These are phyloP conservation scores for Dichotomocladium elegans DNA, from an alignment of 371 early-diverging fungal species.

Conservation along the genomic window DNA sequence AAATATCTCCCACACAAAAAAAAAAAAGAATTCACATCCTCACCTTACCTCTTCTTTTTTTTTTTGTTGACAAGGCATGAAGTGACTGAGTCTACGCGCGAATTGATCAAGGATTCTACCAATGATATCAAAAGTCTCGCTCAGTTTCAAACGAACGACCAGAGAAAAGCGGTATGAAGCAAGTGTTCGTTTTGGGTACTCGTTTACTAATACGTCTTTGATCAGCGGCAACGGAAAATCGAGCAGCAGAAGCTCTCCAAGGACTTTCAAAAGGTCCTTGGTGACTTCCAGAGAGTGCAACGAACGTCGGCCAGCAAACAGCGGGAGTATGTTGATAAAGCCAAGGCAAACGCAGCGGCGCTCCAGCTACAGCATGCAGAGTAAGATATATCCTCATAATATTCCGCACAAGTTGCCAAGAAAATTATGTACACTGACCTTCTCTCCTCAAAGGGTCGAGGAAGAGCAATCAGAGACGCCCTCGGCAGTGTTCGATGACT, in stretches of 20 bases:
- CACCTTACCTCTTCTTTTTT: neutral
- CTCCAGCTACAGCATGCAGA: slow-evolving; percentile 36
- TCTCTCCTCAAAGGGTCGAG: slow-evolving; percentile 15
- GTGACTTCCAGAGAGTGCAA: slow-evolving; percentile 84
- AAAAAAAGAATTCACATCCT: no score
- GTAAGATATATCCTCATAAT: slow-evolving; percentile 13
- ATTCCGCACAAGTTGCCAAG: neutral
- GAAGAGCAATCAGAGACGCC: slow-evolving; percentile 59
- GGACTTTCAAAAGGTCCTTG: slow-evolving; percentile 88
- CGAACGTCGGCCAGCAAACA: slow-evolving; percentile 80
- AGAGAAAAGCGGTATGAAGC: slow-evolving; percentile 29
- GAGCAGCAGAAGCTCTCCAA: slow-evolving; percentile 83
- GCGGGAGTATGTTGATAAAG: slow-evolving; percentile 80
- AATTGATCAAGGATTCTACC: slow-evolving; percentile 76
- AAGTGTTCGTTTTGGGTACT: neutral
- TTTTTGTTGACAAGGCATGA: slow-evolving; percentile 59
- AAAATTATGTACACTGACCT: neutral
- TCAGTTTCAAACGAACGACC: slow-evolving; percentile 28
- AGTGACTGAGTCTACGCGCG: slow-evolving; percentile 78
- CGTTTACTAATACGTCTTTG: neutral
- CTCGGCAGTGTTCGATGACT: slow-evolving; percentile 56
- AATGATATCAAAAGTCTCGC: slow-evolving; percentile 69
- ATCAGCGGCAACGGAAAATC: slow-evolving; percentile 68
- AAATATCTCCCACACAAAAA: no score
- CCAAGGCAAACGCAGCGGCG: slow-evolving; percentile 47